Percentiles rank a stretch among this genome's conserved stretches.
phyloP scores from a whole-genome alignment of 75 land plant species.

The Pinus taeda region DNA sequence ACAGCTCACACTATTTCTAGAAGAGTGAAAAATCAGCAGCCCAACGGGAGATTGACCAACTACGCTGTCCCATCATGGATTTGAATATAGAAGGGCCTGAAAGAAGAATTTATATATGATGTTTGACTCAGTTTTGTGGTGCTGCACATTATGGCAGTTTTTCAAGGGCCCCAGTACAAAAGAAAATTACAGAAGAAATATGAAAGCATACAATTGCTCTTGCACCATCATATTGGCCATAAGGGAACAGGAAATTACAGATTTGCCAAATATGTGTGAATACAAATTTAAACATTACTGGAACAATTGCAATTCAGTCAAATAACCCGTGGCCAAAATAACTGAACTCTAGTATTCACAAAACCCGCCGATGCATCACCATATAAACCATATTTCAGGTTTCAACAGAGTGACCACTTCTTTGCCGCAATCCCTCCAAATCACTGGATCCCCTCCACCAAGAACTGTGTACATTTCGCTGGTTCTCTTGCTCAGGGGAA shows the following conservation, averaged over 20 bases:
- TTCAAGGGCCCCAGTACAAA: background rate
- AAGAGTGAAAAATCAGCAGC: background rate
- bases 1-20: background rate
- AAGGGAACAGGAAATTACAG: background rate
- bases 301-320: background rate
- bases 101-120: background rate
- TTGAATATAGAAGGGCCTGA: background rate
- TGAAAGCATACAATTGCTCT: background rate
- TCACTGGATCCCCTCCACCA: slow-evolving; percentile 9
- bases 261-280: background rate
- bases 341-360: slow-evolving; percentile 2
- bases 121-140: background rate
- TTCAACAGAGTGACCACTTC: slow-evolving; percentile 7
- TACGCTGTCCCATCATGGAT: background rate
- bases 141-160: background rate
- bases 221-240: background rate
- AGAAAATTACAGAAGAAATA: slow-evolving; percentile 8
- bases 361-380: background rate
- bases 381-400: background rate
- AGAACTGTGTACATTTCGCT: slow-evolving; percentile 4
- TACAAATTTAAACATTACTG: background rate
- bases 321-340: background rate
- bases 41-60: background rate
- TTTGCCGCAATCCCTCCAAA: background rate
- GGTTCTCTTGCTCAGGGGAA: slow-evolving; percentile 18